Evolutionary conservation across 1,139 yeast genomes (phyloP), one percentile per base, ranked within the genome.

Genomic region (Hanseniaspora gamundiae): DNA sequence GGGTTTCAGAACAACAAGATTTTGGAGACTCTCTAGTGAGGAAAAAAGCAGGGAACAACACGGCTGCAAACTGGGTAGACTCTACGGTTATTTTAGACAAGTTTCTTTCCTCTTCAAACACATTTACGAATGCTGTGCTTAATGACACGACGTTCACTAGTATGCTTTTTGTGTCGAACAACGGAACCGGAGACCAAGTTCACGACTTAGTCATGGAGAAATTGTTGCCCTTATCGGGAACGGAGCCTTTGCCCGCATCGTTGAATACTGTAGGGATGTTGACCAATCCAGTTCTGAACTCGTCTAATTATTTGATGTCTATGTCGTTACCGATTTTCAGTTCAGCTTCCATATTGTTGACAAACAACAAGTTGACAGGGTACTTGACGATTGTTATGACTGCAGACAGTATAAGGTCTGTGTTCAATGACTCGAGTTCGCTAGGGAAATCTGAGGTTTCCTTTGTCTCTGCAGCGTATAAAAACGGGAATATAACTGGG

Each of bases 21-120:
- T 60, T 86, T 9, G 79, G 78, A 48, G 55, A 61, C 24, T 79
- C 93, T 0, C 64, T 86, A 40, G 68, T 78, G 2, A 68, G 74
- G 36, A 76, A 75, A 56, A 68, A 78, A 41, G 91, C 91, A 0
- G 95, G 95, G 10, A 85, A 84, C 60, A 72, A 78, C 4, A 63
- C 70, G 1, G 58, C 54, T 1, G 68, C 74, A 16, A 70, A 70
- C 54, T 72, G 75, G 74, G 52, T 70, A 48, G 60, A 56, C 45
- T 53, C 70, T 2, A 54, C 58, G 11, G 58, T 60, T n/a, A 50
- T 59, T 2, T 60, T 81, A 33, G 74, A 74, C 50, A 81, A 75
- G 57, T 80, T 80, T 48, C 59, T 86, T 42, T 69, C 75, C 46
- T 71, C 86, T 9, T 74, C 83, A 2, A 77, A 76, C 48, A 63